Evolutionary conservation across 352 stramenopile species (phyloP).

Genomic region (Phytophthora hybrid): DNA sequence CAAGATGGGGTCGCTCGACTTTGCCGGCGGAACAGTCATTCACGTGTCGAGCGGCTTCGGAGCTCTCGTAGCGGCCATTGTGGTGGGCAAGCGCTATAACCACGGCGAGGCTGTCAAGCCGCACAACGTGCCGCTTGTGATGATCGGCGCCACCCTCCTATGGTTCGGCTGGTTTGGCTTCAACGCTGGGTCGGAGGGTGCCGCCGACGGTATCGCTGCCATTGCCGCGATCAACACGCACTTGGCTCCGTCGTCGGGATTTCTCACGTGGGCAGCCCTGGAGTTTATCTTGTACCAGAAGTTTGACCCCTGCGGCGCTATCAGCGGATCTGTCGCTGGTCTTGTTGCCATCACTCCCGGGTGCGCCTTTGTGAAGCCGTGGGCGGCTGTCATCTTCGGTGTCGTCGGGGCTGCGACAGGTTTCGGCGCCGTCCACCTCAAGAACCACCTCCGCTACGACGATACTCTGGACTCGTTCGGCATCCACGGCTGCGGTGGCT

Average conservation of each 20-base stretch:
- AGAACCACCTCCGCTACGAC: slow-evolving; percentile 72
- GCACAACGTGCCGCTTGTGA: slow-evolving; percentile 82
- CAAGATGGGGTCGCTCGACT: slow-evolving; percentile 76
- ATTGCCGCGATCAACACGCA: slow-evolving; percentile 76
- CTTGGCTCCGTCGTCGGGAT: slow-evolving; percentile 57
- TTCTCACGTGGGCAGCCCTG: slow-evolving; percentile 67
- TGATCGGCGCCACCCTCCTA: slow-evolving; percentile 73
- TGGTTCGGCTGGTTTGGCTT: slow-evolving; percentile 89
- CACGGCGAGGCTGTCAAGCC: slow-evolving; percentile 67
- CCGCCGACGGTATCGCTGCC: slow-evolving; percentile 62
- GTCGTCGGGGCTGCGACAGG: slow-evolving; percentile 57
- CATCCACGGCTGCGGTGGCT: slow-evolving; percentile 69
- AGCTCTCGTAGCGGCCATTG: slow-evolving; percentile 60
- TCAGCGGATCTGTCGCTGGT: slow-evolving; percentile 62
- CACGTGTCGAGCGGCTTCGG: slow-evolving; percentile 77
- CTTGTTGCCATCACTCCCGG: slow-evolving; percentile 73
- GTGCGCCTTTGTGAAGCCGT: slow-evolving; percentile 69
- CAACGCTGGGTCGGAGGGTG: slow-evolving; percentile 68
- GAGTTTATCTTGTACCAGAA: slow-evolving; percentile 62
- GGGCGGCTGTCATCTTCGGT: slow-evolving; percentile 73
- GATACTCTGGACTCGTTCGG: slow-evolving; percentile 81
- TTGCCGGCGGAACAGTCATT: slow-evolving; percentile 80
- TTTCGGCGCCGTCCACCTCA: slow-evolving; percentile 60
- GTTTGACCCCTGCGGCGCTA: slow-evolving; percentile 63
- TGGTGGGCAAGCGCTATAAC: slow-evolving; percentile 78